Percentiles rank a stretch among this genome's conserved stretches.
Conservation (phyloP, 345 rosid species). For the Laguncularia racemosa region DNA sequence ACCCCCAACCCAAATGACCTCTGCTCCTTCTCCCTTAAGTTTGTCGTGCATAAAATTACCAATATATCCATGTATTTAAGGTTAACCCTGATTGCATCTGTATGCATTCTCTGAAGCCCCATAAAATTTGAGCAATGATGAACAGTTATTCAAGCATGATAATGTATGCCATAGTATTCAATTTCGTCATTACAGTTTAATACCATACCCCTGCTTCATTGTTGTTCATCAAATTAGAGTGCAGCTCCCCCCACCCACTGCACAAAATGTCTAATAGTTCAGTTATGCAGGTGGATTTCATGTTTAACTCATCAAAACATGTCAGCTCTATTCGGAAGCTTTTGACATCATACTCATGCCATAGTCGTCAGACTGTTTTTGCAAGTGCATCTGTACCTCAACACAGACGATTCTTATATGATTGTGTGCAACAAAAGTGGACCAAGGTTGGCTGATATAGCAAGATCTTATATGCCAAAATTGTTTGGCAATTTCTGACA, state of each 20-base stretch:
- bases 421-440: conserved; percentile 93
- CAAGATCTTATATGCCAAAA: neutral
- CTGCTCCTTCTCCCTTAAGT: too few species aligned
- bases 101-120: too few species aligned
- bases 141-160: too few species aligned
- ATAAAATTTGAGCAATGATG: too few species aligned
- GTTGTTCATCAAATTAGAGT: too few species aligned
- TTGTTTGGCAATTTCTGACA: neutral
- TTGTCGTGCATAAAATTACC: too few species aligned
- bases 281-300: conserved; percentile 69
- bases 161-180: too few species aligned
- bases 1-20: too few species aligned
- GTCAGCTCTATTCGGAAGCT: conserved; percentile 73
- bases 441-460: conserved; percentile 53
- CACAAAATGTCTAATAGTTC: conserved; percentile 3
- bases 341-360: conserved; percentile 60
- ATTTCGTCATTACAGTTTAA: too few species aligned
- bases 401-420: conserved; percentile 69
- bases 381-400: conserved; percentile 97
- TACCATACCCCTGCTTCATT: too few species aligned
- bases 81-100: too few species aligned
- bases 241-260: neutral
- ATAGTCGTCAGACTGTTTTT: conserved; percentile 73
- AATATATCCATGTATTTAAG: too few species aligned
- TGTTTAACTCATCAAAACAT: conserved; percentile 84